Evolutionary conservation across 2,329 filamentous ascomycete species (phyloP), one percentile per base, ranked within the genome.

Genomic region (Fusarium sterilihyphosum): DNA sequence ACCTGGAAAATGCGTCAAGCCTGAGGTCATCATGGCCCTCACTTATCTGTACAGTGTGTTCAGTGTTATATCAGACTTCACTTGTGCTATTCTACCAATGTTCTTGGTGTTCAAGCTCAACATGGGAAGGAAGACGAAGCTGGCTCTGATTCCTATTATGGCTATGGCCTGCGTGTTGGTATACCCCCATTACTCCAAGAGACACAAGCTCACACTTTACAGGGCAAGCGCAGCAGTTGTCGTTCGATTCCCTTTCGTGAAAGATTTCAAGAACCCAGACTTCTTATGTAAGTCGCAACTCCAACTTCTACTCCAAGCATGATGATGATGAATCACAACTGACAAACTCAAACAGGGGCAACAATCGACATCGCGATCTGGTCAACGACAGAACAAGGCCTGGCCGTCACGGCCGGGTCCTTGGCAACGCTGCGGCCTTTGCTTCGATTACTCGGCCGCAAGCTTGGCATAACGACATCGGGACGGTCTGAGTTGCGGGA

Each of bases 21-120:
- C 81, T 11, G 80, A 84, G 5, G 81, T 87, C 61, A 84, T 91
- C 35, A 86, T 88, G 61, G 84, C 81, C 29, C 83, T 90, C 38
- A 87, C 85, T 11, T 88, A 88, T 65, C 78, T 87, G 6, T 88
- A 89, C 78, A 88, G 87, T 71, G 84, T 81, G 5, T 82, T 85
- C 31, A 87, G 85, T 44, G 85, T 87, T 41, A 77, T 86, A 35
- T 86, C 84, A 47, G 88, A 90, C 77, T 85, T 89, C 58, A 85
- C 84, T 0, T 84, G 88, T 60, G 87, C 87, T 10, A 77, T 89
- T 17, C 78, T 90, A 8, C 88, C 88, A 1, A 84, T 88, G 14
- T 86, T 87, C 67, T 81, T 92, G 8, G 84, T 92, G 3, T 87
- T 84, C 82, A 84, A 85, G 33, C 78, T 91, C 35, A 85, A 90